Percentiles rank a stretch among this genome's conserved stretches.
These are phyloP conservation scores for Grosmannia penicillata DNA, from an alignment of 2,329 filamentous ascomycete species.

Conservation along the genomic window DNA sequence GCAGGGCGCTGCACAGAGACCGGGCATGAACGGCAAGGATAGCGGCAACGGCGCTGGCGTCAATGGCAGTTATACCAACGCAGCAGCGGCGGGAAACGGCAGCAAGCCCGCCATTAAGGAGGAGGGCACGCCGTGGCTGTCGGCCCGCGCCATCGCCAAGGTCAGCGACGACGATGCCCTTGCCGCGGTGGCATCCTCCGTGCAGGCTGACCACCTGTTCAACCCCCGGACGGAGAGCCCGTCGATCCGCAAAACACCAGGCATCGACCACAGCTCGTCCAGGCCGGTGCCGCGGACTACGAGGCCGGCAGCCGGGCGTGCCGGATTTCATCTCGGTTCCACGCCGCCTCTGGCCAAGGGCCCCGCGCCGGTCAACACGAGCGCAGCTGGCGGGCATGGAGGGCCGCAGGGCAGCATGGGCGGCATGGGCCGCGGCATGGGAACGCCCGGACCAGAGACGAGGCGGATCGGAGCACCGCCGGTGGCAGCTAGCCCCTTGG, in stretches of 20 bases:
- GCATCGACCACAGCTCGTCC: slow-evolving; percentile 67
- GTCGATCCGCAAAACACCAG: slow-evolving; percentile 77
- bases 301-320: too few species aligned
- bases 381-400: too few species aligned
- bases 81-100: slow-evolving; percentile 8
- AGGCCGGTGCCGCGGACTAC: slow-evolving; percentile 55
- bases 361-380: too few species aligned
- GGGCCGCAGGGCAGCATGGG: not conserved
- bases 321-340: too few species aligned
- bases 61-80: slow-evolving; percentile 4
- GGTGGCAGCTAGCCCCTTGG: slow-evolving; percentile 37
- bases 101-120: slow-evolving; percentile 3
- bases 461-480: slow-evolving; percentile 44
- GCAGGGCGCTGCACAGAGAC: too few species aligned
- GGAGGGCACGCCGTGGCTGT: slow-evolving; percentile 50
- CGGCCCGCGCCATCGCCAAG: slow-evolving; percentile 48
- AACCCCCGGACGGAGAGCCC: slow-evolving; percentile 66
- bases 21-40: not conserved
- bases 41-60: not conserved
- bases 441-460: slow-evolving; percentile 25
- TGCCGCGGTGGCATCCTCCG: slow-evolving; percentile 23
- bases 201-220: slow-evolving; percentile 40
- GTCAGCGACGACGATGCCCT: slow-evolving; percentile 34
- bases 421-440: not conserved
- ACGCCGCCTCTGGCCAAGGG: too few species aligned